These are phyloP conservation scores for Fusarium sp. DNA, from an alignment of 2,329 filamentous ascomycete genomes.

Conservation along the genomic window DNA sequence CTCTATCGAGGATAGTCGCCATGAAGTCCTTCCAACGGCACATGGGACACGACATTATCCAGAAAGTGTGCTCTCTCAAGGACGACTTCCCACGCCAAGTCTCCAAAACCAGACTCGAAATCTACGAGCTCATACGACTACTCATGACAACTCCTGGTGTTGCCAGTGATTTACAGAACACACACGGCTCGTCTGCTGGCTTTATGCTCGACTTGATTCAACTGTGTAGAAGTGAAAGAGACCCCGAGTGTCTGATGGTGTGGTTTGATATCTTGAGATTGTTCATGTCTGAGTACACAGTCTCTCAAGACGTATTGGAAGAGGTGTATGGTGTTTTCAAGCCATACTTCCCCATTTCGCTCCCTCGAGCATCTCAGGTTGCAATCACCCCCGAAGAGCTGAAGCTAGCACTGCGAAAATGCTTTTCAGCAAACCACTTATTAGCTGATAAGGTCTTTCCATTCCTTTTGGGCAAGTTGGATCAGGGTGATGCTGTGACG, in stretches of 20 bases:
- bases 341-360: constrained; percentile 68
- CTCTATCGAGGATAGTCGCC: constrained; percentile 57
- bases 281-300: constrained; percentile 57
- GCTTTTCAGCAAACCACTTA: constrained; percentile 61
- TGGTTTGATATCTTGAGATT: constrained; percentile 63
- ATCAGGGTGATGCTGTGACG: constrained; percentile 66
- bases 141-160: constrained; percentile 57
- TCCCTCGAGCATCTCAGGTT: constrained; percentile 60
- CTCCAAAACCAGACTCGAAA: constrained; percentile 59
- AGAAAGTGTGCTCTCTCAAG: constrained; percentile 59
- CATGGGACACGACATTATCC: constrained; percentile 59
- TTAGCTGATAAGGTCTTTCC: constrained; percentile 59
- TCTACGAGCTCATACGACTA: constrained; percentile 59
- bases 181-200: constrained; percentile 53
- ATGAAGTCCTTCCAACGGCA: constrained; percentile 63
- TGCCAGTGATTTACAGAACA: constrained; percentile 54
- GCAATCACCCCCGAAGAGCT: constrained; percentile 65
- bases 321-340: constrained; percentile 65
- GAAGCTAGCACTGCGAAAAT: constrained; percentile 61
- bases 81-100: constrained; percentile 67
- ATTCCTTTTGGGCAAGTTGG: constrained; percentile 65
- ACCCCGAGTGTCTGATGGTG: constrained; percentile 64
- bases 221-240: constrained; percentile 63
- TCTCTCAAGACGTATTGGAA: constrained; percentile 56
- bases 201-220: constrained; percentile 61